Percentiles rank a stretch among this genome's conserved stretches.
phyloP scores from a whole-genome alignment of 441 rosid species.

The Corymbia citriodora region DNA sequence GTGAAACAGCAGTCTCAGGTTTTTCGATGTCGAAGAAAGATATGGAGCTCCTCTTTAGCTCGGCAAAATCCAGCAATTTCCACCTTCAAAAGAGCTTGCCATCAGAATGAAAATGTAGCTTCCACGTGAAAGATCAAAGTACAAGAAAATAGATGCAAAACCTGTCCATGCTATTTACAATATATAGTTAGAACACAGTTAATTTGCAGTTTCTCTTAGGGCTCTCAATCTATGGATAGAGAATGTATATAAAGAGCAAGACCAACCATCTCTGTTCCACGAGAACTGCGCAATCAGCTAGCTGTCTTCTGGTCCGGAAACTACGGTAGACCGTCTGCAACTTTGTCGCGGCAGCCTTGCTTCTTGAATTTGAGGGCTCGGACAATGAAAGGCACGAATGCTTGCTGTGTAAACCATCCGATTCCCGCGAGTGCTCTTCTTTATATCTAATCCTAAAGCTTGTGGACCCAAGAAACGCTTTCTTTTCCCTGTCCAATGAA shows the following conservation, averaged over 20 bases:
- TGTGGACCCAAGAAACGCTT: constrained; percentile 8
- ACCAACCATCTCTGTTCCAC: constrained; percentile 91
- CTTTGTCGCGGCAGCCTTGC: constrained; percentile 74
- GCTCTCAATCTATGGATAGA: not conserved
- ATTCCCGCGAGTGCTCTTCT: constrained; percentile 5
- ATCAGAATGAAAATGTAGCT: not conserved
- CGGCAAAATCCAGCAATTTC: constrained; percentile 94
- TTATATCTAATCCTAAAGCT: constrained; percentile 16
- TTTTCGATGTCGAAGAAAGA: constrained; percentile 90
- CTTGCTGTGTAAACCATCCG: not conserved
- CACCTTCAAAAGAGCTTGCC: constrained; percentile 49
- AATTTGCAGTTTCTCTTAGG: not conserved
- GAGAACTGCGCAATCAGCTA: constrained; percentile 91
- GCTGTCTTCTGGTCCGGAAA: constrained; percentile 86
- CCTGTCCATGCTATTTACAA: not conserved
- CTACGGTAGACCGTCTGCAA: constrained; percentile 92
- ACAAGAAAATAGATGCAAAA: not conserved
- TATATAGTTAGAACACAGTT: not conserved
- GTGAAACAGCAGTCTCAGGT: constrained; percentile 86
- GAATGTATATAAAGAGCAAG: not conserved
- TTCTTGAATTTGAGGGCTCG: constrained; percentile 43
- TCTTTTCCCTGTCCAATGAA: constrained; percentile 25
- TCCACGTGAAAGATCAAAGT: not conserved
- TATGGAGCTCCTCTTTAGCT: constrained; percentile 84
- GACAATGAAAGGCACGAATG: constrained; percentile 15